These are phyloP conservation scores for Vitis amurensis DNA, from an alignment of 164 flowering plant genomes.

Conservation along the genomic window DNA sequence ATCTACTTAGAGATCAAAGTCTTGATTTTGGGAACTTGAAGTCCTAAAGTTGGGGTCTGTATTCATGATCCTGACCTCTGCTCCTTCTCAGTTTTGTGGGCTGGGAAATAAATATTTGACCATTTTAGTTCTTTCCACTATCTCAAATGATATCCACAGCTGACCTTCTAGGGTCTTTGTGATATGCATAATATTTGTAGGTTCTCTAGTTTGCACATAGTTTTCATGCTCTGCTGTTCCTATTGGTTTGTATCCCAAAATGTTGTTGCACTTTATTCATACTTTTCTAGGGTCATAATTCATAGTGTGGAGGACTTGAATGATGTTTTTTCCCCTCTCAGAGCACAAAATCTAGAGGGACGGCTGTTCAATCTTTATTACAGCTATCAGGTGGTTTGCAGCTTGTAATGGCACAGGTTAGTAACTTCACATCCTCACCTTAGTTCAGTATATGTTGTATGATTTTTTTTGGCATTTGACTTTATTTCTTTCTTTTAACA, in stretches of 20 bases:
- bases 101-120: not conserved
- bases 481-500: conserved; percentile 15
- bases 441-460: not conserved
- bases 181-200: not conserved
- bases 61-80: too few species aligned
- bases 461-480: conserved; percentile 1
- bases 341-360: conserved; percentile 59
- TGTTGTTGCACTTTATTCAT: not conserved
- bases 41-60: too few species aligned
- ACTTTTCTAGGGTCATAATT: not conserved
- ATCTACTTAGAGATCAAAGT: too few species aligned
- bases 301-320: not conserved
- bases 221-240: not conserved
- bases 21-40: too few species aligned
- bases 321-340: conserved; percentile 29
- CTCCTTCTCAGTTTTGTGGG: not conserved
- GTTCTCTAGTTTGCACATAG: not conserved
- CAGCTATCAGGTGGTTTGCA: conserved; percentile 83
- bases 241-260: not conserved
- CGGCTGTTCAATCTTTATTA: conserved; percentile 53
- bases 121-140: not conserved
- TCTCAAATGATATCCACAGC: too few species aligned
- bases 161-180: too few species aligned
- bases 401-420: conserved; percentile 78
- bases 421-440: conserved; percentile 2